Conservation (phyloP, 495 filamentous ascomycete genomes). For the Astrocystis sublimbata region DNA sequence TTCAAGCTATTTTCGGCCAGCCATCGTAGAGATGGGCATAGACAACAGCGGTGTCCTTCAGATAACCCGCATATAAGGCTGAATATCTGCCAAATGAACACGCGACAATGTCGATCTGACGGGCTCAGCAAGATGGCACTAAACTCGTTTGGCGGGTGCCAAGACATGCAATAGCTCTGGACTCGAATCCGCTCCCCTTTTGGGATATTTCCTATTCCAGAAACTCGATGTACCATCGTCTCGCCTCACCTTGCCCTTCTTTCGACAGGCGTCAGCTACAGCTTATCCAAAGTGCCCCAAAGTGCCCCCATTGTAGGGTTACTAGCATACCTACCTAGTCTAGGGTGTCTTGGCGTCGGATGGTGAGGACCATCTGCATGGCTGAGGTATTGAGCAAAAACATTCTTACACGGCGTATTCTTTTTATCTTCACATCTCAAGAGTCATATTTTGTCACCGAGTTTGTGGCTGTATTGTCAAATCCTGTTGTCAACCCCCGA, state of each 20-base stretch:
- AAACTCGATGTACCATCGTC: not conserved
- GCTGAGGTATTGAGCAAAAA: not conserved
- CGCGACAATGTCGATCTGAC: not conserved
- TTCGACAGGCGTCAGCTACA: no score
- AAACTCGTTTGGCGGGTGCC: not conserved
- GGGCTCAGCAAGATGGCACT: constrained; percentile 7
- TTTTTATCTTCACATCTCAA: not conserved
- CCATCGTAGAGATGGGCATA: not conserved
- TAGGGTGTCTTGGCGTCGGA: not conserved
- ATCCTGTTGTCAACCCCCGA: no score
- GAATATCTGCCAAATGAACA: not conserved
- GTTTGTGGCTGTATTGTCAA: not conserved
- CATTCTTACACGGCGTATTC: constrained; percentile 1
- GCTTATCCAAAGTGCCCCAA: not conserved
- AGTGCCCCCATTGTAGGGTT: not conserved
- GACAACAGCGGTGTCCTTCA: not conserved
- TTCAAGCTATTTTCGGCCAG: not conserved
- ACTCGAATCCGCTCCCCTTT: not conserved
- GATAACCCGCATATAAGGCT: not conserved
- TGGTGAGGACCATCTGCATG: not conserved
- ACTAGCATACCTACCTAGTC: no score
- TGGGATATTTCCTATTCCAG: constrained; percentile 7
- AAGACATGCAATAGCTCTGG: not conserved
- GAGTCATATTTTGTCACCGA: not conserved
- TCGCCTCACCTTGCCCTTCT: not conserved